Evolutionary conservation across 257 asterid genomes (phyloP).

Genomic region (Lantana camara): DNA sequence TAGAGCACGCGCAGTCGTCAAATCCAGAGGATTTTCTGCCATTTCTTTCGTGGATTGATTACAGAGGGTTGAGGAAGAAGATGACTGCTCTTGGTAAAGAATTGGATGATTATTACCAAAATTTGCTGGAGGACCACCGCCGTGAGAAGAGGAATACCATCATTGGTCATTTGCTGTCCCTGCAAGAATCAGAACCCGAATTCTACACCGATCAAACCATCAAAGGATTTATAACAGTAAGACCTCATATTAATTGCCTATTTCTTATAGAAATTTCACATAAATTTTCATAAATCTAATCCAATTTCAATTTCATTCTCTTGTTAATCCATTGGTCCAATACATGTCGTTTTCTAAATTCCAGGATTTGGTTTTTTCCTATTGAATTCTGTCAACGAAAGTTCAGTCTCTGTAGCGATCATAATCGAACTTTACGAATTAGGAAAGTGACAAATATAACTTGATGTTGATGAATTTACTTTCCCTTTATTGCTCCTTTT

Average conservation of each 20-base stretch:
- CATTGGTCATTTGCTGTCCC: constrained; percentile 44
- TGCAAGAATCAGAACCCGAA: constrained; percentile 42
- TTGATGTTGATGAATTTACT: too few species aligned
- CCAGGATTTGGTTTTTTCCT: too few species aligned
- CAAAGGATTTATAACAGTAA: constrained; percentile 43
- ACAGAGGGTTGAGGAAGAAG: constrained; percentile 37
- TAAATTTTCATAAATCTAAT: neutral
- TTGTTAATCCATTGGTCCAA: too few species aligned
- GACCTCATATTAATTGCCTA: neutral
- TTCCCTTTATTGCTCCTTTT: too few species aligned
- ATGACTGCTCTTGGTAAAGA: constrained; percentile 18
- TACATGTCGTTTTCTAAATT: too few species aligned
- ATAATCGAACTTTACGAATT: too few species aligned
- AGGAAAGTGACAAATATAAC: too few species aligned
- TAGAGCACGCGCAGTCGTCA: constrained; percentile 36
- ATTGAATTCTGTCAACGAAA: too few species aligned
- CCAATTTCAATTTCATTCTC: neutral
- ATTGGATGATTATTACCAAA: constrained; percentile 36
- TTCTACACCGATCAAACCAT: constrained; percentile 43
- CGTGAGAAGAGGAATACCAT: constrained; percentile 34
- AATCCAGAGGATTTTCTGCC: constrained; percentile 49
- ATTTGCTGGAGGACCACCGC: constrained; percentile 44
- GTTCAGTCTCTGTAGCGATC: too few species aligned
- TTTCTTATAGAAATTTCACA: too few species aligned
- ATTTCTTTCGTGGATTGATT: constrained; percentile 47